These are phyloP conservation scores for Neopestalotiopsis sp. DNA, from an alignment of 2,329 filamentous ascomycete genomes.

Conservation along the genomic window DNA sequence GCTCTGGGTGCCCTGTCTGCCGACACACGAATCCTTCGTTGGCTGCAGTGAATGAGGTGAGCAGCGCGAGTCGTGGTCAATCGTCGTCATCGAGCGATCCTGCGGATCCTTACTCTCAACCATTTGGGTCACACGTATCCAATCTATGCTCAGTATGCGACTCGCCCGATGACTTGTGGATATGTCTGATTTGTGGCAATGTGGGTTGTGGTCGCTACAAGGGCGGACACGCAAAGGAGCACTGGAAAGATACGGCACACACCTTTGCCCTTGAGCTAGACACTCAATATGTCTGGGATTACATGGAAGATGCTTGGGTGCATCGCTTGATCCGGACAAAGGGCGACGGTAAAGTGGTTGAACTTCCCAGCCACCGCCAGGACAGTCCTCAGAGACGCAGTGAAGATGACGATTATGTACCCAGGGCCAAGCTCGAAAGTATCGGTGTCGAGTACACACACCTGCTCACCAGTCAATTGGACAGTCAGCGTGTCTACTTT, in stretches of 20 bases:
- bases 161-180: conserved; percentile 84
- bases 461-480: conserved; percentile 88
- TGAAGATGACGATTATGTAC: conserved; percentile 70
- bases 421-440: conserved; percentile 70
- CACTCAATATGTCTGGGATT: conserved; percentile 98
- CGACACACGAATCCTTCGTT: conserved; percentile 72
- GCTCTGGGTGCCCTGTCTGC: conserved; percentile 91
- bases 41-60: neutral
- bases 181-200: conserved; percentile 91
- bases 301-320: conserved; percentile 93
- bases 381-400: conserved; percentile 33
- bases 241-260: conserved; percentile 89
- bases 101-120: conserved; percentile 55
- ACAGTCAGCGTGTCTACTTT: conserved; percentile 91
- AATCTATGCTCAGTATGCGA: conserved; percentile 85
- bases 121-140: conserved; percentile 63
- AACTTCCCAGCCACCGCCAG: conserved; percentile 69
- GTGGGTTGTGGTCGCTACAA: conserved; percentile 96
- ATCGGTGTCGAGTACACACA: conserved; percentile 96
- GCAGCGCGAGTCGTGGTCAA: conserved; percentile 15
- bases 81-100: conserved; percentile 42
- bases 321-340: conserved; percentile 95
- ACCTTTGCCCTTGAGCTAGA: conserved; percentile 91
- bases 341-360: conserved; percentile 88
- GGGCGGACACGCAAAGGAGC: conserved; percentile 87